These are phyloP conservation scores for Yamadazyma jaroonii DNA, from an alignment of 1,139 yeast species.

Conservation along the genomic window DNA sequence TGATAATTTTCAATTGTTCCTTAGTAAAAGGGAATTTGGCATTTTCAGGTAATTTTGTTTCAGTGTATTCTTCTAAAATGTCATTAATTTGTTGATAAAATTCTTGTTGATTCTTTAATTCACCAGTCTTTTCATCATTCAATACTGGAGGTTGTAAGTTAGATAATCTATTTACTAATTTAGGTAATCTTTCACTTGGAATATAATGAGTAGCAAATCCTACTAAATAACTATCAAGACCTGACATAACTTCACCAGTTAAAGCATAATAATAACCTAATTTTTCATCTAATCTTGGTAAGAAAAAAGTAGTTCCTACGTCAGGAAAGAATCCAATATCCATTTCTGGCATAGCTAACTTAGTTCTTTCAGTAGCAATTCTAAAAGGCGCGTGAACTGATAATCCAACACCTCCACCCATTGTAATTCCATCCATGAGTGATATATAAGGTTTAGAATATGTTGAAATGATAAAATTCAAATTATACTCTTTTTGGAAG, in stretches of 20 bases:
- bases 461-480: slow-evolving; percentile 77
- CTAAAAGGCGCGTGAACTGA: slow-evolving; percentile 93
- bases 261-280: slow-evolving; percentile 83
- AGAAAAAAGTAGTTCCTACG: slow-evolving; percentile 89
- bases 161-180: slow-evolving; percentile 62
- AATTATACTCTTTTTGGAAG: slow-evolving; percentile 77
- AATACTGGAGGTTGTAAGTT: slow-evolving; percentile 47
- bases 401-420: slow-evolving; percentile 98
- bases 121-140: slow-evolving; percentile 24
- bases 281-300: slow-evolving; percentile 78
- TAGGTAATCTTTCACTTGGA: slow-evolving; percentile 59
- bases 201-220: slow-evolving; percentile 94
- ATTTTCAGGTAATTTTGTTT: slow-evolving; percentile 61
- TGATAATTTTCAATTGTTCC: slow-evolving; percentile 62
- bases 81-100: slow-evolving; percentile 62
- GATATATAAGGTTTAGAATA: slow-evolving; percentile 83
- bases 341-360: slow-evolving; percentile 97
- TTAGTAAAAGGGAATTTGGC: slow-evolving; percentile 58
- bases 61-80: slow-evolving; percentile 74
- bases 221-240: slow-evolving; percentile 73
- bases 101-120: slow-evolving; percentile 30
- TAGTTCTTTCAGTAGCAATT: slow-evolving; percentile 84
- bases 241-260: slow-evolving; percentile 77
- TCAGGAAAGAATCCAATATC: slow-evolving; percentile 97
- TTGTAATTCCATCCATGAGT: slow-evolving; percentile 86